Conservation (phyloP, 768 basidiomycete genomes). For the Sutorius australiensis region DNA sequence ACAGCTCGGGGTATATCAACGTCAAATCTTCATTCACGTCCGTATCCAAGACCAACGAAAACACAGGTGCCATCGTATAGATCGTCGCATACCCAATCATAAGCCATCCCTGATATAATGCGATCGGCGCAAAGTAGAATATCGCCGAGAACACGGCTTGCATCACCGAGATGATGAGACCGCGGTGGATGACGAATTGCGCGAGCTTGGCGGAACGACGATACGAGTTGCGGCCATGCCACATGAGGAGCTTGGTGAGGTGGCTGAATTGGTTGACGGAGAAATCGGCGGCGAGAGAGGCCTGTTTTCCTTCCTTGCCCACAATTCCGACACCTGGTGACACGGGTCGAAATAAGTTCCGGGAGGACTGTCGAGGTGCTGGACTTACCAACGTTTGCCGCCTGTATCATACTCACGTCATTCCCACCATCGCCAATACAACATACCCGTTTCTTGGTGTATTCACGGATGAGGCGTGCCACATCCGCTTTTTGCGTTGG, state of each 20-base stretch:
- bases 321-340: conserved; percentile 88
- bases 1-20: conserved; percentile 92
- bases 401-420: conserved; percentile 99
- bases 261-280: conserved; percentile 95
- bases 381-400: conserved; percentile 90
- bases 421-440: conserved; percentile 99
- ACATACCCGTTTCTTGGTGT: conserved; percentile 93
- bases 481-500: conserved; percentile 99
- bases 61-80: conserved; percentile 98
- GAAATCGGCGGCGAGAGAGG: conserved; percentile 98
- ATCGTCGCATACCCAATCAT: conserved; percentile 95
- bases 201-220: conserved; percentile 96
- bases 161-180: conserved; percentile 95
- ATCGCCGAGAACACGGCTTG: conserved; percentile 95
- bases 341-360: neutral
- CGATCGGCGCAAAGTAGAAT: conserved; percentile 93
- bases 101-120: conserved; percentile 96
- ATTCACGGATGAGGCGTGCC: conserved; percentile 83
- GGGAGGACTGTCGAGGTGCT: neutral
- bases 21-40: conserved; percentile 97
- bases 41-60: conserved; percentile 91
- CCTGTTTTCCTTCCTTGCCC: conserved; percentile 98
- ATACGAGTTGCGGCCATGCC: conserved; percentile 99
- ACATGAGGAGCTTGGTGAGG: conserved; percentile 93
- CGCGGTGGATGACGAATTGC: conserved; percentile 97